Evolutionary conservation across 2,329 filamentous ascomycete genomes (phyloP), one percentile per base, ranked within the genome.

Genomic region (Diaporthe aspalathi): DNA sequence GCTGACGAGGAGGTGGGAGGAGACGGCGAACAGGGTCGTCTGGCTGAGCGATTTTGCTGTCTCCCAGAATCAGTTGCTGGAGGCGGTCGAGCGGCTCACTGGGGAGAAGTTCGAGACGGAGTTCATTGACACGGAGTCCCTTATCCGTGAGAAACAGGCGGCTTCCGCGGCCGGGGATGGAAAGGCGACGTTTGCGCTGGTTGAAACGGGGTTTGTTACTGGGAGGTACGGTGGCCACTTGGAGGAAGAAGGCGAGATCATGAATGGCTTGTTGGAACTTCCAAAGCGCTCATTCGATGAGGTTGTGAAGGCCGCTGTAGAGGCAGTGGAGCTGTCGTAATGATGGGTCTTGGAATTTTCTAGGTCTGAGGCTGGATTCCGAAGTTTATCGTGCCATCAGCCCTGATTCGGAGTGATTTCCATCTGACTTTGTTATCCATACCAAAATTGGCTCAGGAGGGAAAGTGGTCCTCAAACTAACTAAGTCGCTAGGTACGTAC

Each of bases 11-110:
- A 72, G 71, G 20, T 76, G 76, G 29, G 78, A 76, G n/a, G 77
- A 78, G 70, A 81, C 79, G 16, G 78, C 74, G 73, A 82, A 81
- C 66, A 76, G 67, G 47, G 77, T 76, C 54, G 73, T 81, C 20
- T 77, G 75, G 62, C 70, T 81, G n/a, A 78, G 78, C 67, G 80
- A 82, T 66, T 79, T 80, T 68, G 76, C 76, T 1, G 72, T 78
- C 22, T 78, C 77, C 7, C 80, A 80, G 73, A 77, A 74, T 49
- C 74, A 79, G 69, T 56, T 82, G 16, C 73, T 87, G 52, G 85
- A 85, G 65, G 83, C 85, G 11, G 79, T 88, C 3, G 86, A 89
- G 75, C 81, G 83, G 16, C 81, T 85, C 6, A 83, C 86, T 71
- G 82, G 85, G 2, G 79, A 84, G n/a, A 83, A 84, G 50, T 79